Evolutionary conservation across 768 basidiomycete species (phyloP).

Genomic region (Leccinum subtestaceum): DNA sequence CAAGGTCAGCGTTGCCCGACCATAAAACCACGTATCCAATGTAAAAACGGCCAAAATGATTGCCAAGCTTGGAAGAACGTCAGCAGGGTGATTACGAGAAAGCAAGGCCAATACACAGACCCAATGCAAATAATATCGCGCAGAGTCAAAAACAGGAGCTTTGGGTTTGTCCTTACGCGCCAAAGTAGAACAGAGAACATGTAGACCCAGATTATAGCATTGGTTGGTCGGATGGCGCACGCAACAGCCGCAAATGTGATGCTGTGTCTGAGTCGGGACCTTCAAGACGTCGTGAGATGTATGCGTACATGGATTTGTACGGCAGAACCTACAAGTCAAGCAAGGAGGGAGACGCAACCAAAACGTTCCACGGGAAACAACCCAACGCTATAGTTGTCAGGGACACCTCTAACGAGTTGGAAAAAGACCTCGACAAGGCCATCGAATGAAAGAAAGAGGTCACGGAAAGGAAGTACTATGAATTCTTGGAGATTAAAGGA

Average conservation of each 20-base stretch:
- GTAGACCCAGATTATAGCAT: constrained; percentile 80
- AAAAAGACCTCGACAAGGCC: constrained; percentile 81
- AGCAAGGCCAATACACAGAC: constrained; percentile 36
- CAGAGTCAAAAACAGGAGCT: constrained; percentile 34
- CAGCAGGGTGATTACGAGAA: constrained; percentile 5
- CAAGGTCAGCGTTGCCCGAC: constrained; percentile 64
- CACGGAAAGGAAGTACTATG: constrained; percentile 74
- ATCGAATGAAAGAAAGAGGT: constrained; percentile 87
- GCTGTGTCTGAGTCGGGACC: constrained; percentile 31
- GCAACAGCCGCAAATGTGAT: constrained; percentile 70
- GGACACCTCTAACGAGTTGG: constrained; percentile 90
- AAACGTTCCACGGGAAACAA: constrained; percentile 70
- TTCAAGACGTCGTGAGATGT: constrained; percentile 35
- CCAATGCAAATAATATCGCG: constrained; percentile 40
- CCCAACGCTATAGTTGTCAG: constrained; percentile 75
- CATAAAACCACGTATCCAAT: constrained; percentile 74
- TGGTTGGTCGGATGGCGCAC: constrained; percentile 86
- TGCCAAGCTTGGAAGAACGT: constrained; percentile 17
- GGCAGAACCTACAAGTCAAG: constrained; percentile 19
- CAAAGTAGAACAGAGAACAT: constrained; percentile 59
- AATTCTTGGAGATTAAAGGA: neutral
- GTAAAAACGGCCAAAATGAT: constrained; percentile 33
- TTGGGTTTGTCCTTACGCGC: constrained; percentile 41
- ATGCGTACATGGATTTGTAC: neutral
- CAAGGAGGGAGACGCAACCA: constrained; percentile 27